phyloP scores from a whole-genome alignment of 1,284 basidiomycete genomes.

The Tranzscheliella williamsii region DNA sequence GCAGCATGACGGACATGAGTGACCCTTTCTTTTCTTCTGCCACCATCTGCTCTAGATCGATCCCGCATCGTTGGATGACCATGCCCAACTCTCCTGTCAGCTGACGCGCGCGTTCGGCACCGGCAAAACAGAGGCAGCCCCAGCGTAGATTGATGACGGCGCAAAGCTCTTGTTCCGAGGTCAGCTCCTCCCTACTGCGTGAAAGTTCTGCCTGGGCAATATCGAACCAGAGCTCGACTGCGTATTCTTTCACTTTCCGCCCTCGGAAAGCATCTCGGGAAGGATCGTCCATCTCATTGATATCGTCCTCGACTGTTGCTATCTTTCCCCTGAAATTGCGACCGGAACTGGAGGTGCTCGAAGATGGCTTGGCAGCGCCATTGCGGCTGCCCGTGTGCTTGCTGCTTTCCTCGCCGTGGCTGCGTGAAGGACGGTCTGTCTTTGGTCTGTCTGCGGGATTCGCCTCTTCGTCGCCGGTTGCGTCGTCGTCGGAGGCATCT shows the following conservation, averaged over 20 bases:
- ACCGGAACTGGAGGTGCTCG: not conserved
- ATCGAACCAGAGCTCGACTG: constrained; percentile 36
- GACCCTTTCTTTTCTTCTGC: constrained; percentile 31
- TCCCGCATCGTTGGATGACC: constrained; percentile 27
- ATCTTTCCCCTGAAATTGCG: constrained; percentile 24
- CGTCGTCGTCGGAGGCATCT: constrained; percentile 5
- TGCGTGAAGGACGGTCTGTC: too few relatives aligned
- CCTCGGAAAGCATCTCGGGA: constrained; percentile 18
- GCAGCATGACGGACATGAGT: constrained; percentile 24
- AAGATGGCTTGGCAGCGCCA: not conserved
- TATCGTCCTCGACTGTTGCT: constrained; percentile 22
- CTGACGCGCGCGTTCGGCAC: constrained; percentile 21
- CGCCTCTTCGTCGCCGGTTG: constrained; percentile 2
- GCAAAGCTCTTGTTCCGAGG: constrained; percentile 27
- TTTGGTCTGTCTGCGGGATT: constrained; percentile 8
- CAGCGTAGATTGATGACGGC: constrained; percentile 33
- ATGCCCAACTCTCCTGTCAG: constrained; percentile 28
- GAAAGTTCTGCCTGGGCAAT: constrained; percentile 26
- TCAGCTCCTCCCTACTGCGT: constrained; percentile 19
- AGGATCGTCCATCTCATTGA: constrained; percentile 30
- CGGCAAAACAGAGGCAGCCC: constrained; percentile 36
- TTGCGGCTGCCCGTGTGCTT: constrained; percentile 4
- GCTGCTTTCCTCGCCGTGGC: too few relatives aligned
- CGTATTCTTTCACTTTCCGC: constrained; percentile 17
- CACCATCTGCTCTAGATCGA: constrained; percentile 20